Evolutionary conservation across 305 asterid species (phyloP).

Genomic region (Fraxinus nigra): DNA sequence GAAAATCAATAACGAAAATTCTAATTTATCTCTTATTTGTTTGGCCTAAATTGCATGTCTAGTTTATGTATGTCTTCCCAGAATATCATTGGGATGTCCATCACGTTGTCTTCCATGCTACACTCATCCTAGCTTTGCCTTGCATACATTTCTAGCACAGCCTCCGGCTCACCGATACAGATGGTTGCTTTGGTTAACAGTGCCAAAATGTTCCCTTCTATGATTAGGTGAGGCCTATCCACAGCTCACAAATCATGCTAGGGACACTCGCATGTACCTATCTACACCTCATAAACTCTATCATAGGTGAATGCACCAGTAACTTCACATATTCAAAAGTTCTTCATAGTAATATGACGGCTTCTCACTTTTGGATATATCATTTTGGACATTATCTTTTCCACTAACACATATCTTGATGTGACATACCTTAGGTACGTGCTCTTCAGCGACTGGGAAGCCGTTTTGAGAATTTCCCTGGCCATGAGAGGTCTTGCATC

Average conservation of each 20-base stretch:
- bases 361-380: neutral
- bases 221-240: neutral
- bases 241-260: neutral
- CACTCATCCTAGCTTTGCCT: neutral
- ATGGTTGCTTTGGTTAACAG: neutral
- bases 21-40: neutral
- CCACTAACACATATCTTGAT: constrained; percentile 3
- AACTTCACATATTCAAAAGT: neutral
- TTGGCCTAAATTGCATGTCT: neutral
- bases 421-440: constrained; percentile 50
- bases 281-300: neutral
- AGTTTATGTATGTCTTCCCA: neutral
- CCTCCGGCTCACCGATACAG: neutral
- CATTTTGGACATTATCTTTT: neutral
- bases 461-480: constrained; percentile 79
- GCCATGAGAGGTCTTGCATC: constrained; percentile 80
- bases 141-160: neutral
- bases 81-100: neutral
- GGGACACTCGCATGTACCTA: neutral
- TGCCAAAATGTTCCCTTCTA: neutral
- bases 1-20: neutral
- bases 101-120: neutral
- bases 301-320: neutral
- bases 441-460: constrained; percentile 90
- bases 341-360: neutral